Evolutionary conservation across 257 asterid genomes (phyloP).

Genomic region (Ilex aquifolium): DNA sequence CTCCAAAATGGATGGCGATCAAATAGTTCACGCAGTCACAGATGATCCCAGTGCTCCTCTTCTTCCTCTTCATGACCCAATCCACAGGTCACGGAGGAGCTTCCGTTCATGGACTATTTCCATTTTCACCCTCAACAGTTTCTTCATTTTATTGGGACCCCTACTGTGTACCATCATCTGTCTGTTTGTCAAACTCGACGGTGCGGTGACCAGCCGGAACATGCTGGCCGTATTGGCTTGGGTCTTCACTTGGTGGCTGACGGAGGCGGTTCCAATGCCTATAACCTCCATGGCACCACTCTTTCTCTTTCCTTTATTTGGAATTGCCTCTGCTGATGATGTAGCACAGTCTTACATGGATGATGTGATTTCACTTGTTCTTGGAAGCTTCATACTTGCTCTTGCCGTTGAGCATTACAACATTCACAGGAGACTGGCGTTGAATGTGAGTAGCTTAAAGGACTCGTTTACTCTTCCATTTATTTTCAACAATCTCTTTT

Average conservation of each 20-base stretch:
- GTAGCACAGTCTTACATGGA: slow-evolving; percentile 81
- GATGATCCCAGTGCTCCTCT: slow-evolving; percentile 57
- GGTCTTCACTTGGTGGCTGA: slow-evolving; percentile 88
- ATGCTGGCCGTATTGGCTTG: slow-evolving; percentile 84
- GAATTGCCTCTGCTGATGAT: slow-evolving; percentile 71
- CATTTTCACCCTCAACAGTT: slow-evolving; percentile 39
- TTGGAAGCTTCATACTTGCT: slow-evolving; percentile 91
- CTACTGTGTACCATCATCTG: slow-evolving; percentile 45
- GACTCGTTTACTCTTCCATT: too few species aligned
- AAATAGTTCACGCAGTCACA: neutral
- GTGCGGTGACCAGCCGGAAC: slow-evolving; percentile 35
- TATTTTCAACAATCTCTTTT: too few species aligned
- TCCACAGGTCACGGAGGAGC: slow-evolving; percentile 25
- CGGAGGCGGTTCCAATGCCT: slow-evolving; percentile 98
- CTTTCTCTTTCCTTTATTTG: slow-evolving; percentile 83
- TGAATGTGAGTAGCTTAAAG: slow-evolving; percentile 45
- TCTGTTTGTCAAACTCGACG: slow-evolving; percentile 32
- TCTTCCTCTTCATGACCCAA: slow-evolving; percentile 45
- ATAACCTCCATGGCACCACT: slow-evolving; percentile 88
- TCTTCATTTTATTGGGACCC: slow-evolving; percentile 70
- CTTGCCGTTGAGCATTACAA: slow-evolving; percentile 95
- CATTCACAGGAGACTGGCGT: slow-evolving; percentile 84
- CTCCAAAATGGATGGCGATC: slow-evolving; percentile 27
- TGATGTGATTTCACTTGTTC: slow-evolving; percentile 77
- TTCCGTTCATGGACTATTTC: slow-evolving; percentile 24